Evolutionary conservation across 306 rosid species (phyloP).

Genomic region (Casuarina cunninghamiana): DNA sequence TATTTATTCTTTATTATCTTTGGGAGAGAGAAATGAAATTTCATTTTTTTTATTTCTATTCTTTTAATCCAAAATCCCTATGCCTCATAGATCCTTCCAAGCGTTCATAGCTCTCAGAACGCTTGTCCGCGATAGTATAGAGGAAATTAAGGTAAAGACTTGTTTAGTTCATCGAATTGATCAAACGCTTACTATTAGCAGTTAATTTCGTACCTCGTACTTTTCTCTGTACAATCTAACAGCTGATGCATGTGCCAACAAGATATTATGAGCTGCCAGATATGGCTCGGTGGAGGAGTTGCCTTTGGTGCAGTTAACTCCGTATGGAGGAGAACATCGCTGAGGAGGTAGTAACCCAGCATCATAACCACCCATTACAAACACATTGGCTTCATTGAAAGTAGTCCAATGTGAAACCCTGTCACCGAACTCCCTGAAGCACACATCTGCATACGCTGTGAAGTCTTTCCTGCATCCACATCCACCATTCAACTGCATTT

Average conservation of each 20-base stretch:
- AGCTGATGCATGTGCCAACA: slow-evolving; percentile 48
- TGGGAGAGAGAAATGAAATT: no score
- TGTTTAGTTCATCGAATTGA: not conserved
- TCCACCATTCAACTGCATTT: slow-evolving; percentile 2
- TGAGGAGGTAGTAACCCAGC: slow-evolving; percentile 25
- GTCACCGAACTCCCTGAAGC: slow-evolving; percentile 55
- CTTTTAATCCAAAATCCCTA: no score
- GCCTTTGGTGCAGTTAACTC: slow-evolving; percentile 39
- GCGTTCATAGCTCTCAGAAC: no score
- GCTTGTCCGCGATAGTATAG: no score
- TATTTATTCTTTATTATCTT: no score
- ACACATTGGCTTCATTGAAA: slow-evolving; percentile 40
- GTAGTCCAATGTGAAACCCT: slow-evolving; percentile 58
- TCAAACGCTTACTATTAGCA: not conserved
- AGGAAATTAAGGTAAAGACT: no score
- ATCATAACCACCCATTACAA: slow-evolving; percentile 26
- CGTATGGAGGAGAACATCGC: slow-evolving; percentile 27
- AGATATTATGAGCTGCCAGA: slow-evolving; percentile 40
- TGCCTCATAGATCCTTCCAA: no score
- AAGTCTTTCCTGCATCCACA: slow-evolving; percentile 44
- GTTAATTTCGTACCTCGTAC: slow-evolving; percentile 32
- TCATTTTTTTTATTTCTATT: no score
- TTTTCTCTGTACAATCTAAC: slow-evolving; percentile 38
- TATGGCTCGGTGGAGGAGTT: slow-evolving; percentile 56
- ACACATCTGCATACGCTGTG: slow-evolving; percentile 38